These are phyloP conservation scores for Tolypocladium capitatum DNA, from an alignment of 2,329 filamentous ascomycete species.

Conservation along the genomic window DNA sequence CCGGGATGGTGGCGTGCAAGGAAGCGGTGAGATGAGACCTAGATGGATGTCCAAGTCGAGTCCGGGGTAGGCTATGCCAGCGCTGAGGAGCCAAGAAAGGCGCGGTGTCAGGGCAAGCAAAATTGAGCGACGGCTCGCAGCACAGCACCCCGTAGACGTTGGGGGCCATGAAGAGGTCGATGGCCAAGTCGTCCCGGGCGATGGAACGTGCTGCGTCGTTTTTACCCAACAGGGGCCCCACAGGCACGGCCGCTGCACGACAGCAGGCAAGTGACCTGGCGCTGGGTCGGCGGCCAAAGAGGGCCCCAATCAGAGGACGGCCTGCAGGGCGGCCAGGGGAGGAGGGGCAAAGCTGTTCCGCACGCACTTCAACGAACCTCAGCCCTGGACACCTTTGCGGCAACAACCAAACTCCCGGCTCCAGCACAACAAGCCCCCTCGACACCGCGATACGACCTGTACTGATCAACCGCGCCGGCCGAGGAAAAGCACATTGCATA, in stretches of 20 bases:
- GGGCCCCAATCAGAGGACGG: not conserved
- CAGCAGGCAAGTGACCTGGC: not conserved
- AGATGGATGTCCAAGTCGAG: not conserved
- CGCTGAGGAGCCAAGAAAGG: too few species aligned
- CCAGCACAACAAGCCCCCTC: not conserved
- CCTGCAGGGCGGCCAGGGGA: not conserved
- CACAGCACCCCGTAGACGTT: not conserved
- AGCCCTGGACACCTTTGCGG: not conserved
- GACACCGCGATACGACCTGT: not conserved
- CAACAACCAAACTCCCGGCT: not conserved
- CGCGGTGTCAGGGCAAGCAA: not conserved
- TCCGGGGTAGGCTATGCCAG: not conserved
- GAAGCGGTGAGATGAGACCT: not conserved
- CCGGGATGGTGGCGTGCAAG: not conserved
- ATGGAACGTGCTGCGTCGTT: not conserved
- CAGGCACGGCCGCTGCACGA: not conserved
- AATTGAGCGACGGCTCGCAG: not conserved
- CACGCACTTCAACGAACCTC: not conserved
- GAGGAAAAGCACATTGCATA: not conserved
- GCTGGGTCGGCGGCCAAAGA: not conserved
- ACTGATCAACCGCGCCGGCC: not conserved
- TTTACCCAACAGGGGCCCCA: too few species aligned
- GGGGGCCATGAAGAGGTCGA: not conserved
- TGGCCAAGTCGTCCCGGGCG: not conserved
- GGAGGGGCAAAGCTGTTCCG: not conserved